Evolutionary conservation across 2,329 filamentous ascomycete species (phyloP).

Genomic region (Trichoderma atroviride): DNA sequence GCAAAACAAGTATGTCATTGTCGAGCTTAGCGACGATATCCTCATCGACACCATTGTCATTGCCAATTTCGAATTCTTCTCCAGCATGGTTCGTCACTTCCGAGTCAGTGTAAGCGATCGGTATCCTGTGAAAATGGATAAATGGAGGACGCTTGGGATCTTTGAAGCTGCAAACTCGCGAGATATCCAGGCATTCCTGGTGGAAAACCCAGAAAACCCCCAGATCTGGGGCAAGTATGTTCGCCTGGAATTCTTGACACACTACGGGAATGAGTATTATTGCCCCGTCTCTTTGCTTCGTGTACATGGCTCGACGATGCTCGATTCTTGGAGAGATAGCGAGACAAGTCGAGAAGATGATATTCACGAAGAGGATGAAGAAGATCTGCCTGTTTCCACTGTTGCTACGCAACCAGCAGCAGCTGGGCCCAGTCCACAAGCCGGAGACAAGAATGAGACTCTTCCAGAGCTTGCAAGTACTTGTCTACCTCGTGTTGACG

Average conservation of each 20-base stretch:
- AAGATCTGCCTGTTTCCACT: slow-evolving; percentile 15
- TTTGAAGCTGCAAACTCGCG: slow-evolving; percentile 92
- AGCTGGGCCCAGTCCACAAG: neutral
- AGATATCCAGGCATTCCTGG: slow-evolving; percentile 89
- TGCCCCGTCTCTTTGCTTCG: slow-evolving; percentile 89
- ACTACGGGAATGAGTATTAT: slow-evolving; percentile 96
- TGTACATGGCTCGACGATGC: slow-evolving; percentile 94
- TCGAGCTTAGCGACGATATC: slow-evolving; percentile 86
- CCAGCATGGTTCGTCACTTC: slow-evolving; percentile 91
- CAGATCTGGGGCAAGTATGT: slow-evolving; percentile 95
- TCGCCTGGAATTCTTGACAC: slow-evolving; percentile 85
- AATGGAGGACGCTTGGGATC: slow-evolving; percentile 85
- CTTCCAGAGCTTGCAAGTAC: neutral
- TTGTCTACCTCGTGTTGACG: neutral
- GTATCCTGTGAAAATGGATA: slow-evolving; percentile 88
- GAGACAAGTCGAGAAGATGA: slow-evolving; percentile 69
- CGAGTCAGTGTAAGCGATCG: slow-evolving; percentile 90
- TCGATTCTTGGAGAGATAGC: slow-evolving; percentile 88
- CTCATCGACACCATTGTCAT: slow-evolving; percentile 95
- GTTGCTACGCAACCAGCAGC: neutral
- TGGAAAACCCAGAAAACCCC: slow-evolving; percentile 95
- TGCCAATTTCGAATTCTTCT: slow-evolving; percentile 99
- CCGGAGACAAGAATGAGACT: neutral
- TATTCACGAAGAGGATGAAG: slow-evolving; percentile 45
- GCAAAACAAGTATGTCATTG: slow-evolving; percentile 88